These are phyloP conservation scores for Atalantia buxifolia DNA, from an alignment of 345 rosid genomes.

Conservation along the genomic window DNA sequence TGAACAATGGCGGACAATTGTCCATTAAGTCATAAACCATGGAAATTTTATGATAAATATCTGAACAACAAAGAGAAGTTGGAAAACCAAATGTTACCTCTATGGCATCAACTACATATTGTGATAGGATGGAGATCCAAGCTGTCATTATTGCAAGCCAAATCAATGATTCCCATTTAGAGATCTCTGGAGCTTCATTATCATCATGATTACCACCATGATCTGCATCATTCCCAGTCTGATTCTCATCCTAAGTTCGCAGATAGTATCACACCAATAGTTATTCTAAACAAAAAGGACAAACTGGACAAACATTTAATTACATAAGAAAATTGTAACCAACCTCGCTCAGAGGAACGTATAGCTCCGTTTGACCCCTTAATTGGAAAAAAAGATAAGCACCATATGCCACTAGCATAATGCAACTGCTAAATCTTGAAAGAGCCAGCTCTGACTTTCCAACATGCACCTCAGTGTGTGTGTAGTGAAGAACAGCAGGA, in stretches of 20 bases:
- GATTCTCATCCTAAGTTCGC: slow-evolving; percentile 21
- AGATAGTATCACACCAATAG: slow-evolving; percentile 14
- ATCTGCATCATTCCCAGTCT: slow-evolving; percentile 7
- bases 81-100: slow-evolving; percentile 27
- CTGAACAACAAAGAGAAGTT: background rate
- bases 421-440: slow-evolving; percentile 55
- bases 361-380: slow-evolving; percentile 28
- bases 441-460: slow-evolving; percentile 56
- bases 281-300: slow-evolving; percentile 7
- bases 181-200: slow-evolving; percentile 43
- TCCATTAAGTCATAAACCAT: background rate
- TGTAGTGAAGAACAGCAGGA: slow-evolving; percentile 56
- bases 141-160: slow-evolving; percentile 44
- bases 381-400: slow-evolving; percentile 46
- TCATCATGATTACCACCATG: slow-evolving; percentile 1
- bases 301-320: slow-evolving; percentile 3
- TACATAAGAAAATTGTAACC: slow-evolving; percentile 21
- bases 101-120: slow-evolving; percentile 43
- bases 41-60: background rate
- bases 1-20: background rate
- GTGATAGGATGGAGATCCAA: slow-evolving; percentile 48
- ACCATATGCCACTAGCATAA: slow-evolving; percentile 51
- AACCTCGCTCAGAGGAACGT: slow-evolving; percentile 40
- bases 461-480: slow-evolving; percentile 41
- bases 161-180: slow-evolving; percentile 40